A percentile compares a stretch with the other conserved stretches of the same genome.
Evolutionary conservation across 192 early-diverging fungal genomes (phyloP).

Genomic region (Entomortierella parvispora): DNA sequence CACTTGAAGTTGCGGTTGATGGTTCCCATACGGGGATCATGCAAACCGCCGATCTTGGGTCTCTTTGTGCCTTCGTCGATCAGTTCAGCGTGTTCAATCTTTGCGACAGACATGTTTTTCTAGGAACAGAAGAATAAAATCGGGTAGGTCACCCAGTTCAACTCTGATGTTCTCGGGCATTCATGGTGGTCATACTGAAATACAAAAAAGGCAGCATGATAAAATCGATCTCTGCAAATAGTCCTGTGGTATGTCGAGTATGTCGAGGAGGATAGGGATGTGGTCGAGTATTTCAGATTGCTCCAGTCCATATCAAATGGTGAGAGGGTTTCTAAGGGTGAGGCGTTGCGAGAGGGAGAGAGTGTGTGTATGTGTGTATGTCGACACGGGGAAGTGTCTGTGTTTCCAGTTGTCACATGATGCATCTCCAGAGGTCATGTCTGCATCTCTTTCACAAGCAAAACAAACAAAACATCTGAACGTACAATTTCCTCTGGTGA

Average conservation of each 20-base stretch:
- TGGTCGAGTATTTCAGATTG: too few relatives aligned
- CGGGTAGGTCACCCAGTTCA: slow-evolving; percentile 1
- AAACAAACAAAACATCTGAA: slow-evolving; percentile 21
- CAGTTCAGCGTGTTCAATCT: slow-evolving; percentile 91
- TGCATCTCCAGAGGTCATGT: neutral
- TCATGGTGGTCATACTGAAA: neutral
- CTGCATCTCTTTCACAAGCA: slow-evolving; percentile 2
- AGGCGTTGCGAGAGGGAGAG: too few relatives aligned
- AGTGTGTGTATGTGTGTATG: too few relatives aligned
- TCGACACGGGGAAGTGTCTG: too few relatives aligned
- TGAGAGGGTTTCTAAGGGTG: too few relatives aligned
- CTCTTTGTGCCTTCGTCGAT: slow-evolving; percentile 85
- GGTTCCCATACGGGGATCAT: slow-evolving; percentile 96
- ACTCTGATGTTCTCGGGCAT: neutral
- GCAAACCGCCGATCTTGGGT: slow-evolving; percentile 87
- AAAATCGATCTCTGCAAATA: too few relatives aligned
- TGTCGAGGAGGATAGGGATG: too few relatives aligned
- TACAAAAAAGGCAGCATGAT: too few relatives aligned
- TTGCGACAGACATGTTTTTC: slow-evolving; percentile 97
- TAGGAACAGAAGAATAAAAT: slow-evolving; percentile 51
- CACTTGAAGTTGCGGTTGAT: slow-evolving; percentile 98
- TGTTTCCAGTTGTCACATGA: too few relatives aligned
- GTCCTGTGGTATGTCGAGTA: too few relatives aligned
- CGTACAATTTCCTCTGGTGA: slow-evolving; percentile 97
- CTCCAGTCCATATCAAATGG: too few relatives aligned